Percentiles rank a stretch among this genome's conserved stretches.
Conservation (phyloP, 768 basidiomycete genomes). For the Suillus sp. region DNA sequence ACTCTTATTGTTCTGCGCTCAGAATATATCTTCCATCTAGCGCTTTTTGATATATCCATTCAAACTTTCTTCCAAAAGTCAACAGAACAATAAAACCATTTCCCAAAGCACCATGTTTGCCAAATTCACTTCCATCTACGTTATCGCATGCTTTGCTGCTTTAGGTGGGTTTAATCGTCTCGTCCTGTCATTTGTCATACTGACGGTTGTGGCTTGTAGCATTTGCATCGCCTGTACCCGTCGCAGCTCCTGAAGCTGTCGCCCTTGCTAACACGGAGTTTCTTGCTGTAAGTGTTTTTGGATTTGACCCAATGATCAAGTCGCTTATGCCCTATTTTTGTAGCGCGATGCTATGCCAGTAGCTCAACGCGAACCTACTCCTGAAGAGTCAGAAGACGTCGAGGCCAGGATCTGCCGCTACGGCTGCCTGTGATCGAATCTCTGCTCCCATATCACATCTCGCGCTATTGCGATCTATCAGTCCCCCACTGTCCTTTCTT, state of each 20-base stretch:
- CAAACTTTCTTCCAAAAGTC: conserved; percentile 1
- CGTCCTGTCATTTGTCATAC: background rate
- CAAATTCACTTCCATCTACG: conserved; percentile 31
- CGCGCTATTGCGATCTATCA: background rate
- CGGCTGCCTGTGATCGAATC: conserved; percentile 17
- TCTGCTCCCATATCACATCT: background rate
- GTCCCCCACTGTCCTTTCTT: background rate
- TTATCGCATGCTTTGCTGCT: conserved; percentile 30
- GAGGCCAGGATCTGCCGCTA: conserved; percentile 19
- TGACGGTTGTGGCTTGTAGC: conserved; percentile 18
- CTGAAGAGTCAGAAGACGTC: conserved; percentile 20
- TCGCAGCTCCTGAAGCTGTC: conserved; percentile 16
- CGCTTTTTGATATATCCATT: conserved; percentile 4
- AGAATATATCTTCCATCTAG: conserved; percentile 10
- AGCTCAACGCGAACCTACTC: conserved; percentile 18
- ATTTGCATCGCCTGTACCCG: conserved; percentile 31
- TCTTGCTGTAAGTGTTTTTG: conserved; percentile 22
- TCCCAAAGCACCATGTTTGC: conserved; percentile 27
- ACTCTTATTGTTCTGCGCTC: conserved; percentile 35
- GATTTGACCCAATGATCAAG: background rate
- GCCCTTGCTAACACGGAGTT: conserved; percentile 10
- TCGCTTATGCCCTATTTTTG: background rate
- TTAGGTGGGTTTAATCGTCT: conserved; percentile 22
- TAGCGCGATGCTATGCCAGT: conserved; percentile 19
- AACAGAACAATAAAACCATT: conserved; percentile 31